phyloP scores from a whole-genome alignment of 139 green algal species.

The Chlamydomonas urium region DNA sequence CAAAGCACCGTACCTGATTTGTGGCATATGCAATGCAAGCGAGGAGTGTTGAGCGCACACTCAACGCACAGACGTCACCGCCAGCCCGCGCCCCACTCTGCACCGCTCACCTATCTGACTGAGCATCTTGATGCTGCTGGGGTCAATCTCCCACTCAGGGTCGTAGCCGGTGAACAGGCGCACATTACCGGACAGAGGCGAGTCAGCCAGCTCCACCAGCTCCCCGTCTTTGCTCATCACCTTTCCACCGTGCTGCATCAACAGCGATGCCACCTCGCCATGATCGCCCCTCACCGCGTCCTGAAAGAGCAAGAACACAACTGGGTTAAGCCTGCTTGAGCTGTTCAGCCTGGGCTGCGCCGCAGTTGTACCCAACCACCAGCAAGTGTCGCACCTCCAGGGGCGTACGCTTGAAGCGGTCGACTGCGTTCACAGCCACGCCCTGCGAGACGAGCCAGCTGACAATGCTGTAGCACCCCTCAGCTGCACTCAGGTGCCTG shows the following conservation, averaged over 20 bases:
- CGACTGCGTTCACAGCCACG: conserved; percentile 65
- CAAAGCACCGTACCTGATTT: neutral
- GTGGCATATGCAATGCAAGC: neutral
- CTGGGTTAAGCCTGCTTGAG: too few relatives aligned
- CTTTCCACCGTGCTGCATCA: conserved; percentile 65
- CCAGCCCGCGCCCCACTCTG: neutral
- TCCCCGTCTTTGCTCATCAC: conserved; percentile 45
- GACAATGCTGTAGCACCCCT: conserved; percentile 71
- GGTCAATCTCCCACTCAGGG: conserved; percentile 84
- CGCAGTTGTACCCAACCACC: too few relatives aligned
- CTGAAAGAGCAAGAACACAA: conserved; percentile 46
- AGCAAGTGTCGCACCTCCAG: too few relatives aligned
- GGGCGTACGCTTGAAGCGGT: conserved; percentile 83
- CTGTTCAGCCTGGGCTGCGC: too few relatives aligned
- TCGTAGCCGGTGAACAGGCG: conserved; percentile 50
- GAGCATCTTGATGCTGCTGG: conserved; percentile 50
- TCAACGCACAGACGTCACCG: neutral
- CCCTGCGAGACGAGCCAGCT: conserved; percentile 82
- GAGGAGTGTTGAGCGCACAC: neutral
- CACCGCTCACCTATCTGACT: conserved; percentile 66
- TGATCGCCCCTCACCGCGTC: conserved; percentile 80
- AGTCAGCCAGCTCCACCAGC: conserved; percentile 45
- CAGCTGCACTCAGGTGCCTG: conserved; percentile 79
- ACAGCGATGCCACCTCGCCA: conserved; percentile 67
- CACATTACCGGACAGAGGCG: conserved; percentile 44